phyloP scores from a whole-genome alignment of 371 early-diverging fungal species.

The Rhizopus delemar region DNA sequence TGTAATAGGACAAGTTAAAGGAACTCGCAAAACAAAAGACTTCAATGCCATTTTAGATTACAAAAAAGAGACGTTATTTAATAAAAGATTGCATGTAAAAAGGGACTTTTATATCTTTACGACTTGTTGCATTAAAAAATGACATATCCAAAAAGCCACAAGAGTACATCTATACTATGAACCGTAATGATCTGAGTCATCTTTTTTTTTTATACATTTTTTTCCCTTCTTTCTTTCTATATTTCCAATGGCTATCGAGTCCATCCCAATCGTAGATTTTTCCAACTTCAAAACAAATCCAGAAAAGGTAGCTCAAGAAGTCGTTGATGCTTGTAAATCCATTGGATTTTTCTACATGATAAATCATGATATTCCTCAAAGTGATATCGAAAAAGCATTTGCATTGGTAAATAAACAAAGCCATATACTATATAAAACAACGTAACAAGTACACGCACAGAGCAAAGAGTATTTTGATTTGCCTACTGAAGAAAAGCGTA shows the following conservation, averaged over 20 bases:
- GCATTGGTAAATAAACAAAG: slow-evolving; percentile 29
- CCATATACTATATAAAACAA: background rate
- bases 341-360: slow-evolving; percentile 69
- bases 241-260: slow-evolving; percentile 12
- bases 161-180: background rate
- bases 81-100: slow-evolving; percentile 2
- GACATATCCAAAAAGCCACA: background rate
- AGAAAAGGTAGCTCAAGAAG: slow-evolving; percentile 25
- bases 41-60: slow-evolving; percentile 49
- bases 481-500: slow-evolving; percentile 39
- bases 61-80: background rate
- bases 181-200: background rate
- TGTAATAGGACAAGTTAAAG: slow-evolving; percentile 47
- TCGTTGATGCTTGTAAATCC: slow-evolving; percentile 55
- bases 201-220: slow-evolving; percentile 4
- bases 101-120: background rate
- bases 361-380: slow-evolving; percentile 55
- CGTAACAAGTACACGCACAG: slow-evolving; percentile 9
- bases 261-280: slow-evolving; percentile 31
- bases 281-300: slow-evolving; percentile 21
- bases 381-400: slow-evolving; percentile 57
- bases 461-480: slow-evolving; percentile 53
- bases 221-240: slow-evolving; percentile 9
- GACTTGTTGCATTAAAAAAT: no score
- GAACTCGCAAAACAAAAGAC: slow-evolving; percentile 51